Conservation (phyloP, 1,284 basidiomycete genomes). For the Singerocomus inundabilis region DNA sequence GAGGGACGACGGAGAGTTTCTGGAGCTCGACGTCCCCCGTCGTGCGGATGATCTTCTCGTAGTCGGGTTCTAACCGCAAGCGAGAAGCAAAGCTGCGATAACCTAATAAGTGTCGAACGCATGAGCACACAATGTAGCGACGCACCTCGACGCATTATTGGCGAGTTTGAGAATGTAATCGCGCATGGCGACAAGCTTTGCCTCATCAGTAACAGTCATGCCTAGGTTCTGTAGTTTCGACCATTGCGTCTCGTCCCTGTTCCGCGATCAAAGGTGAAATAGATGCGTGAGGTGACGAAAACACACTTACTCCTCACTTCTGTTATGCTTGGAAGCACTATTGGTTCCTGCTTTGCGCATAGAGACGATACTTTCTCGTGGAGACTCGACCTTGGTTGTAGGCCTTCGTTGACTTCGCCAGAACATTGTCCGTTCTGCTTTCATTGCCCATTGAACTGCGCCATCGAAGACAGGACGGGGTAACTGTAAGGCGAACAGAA, state of each 20-base stretch:
- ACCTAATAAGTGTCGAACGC: constrained; percentile 3
- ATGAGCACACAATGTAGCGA: background rate
- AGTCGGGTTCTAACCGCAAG: constrained; percentile 56
- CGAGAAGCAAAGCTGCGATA: constrained; percentile 61
- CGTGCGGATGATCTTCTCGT: constrained; percentile 64
- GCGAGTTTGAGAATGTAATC: constrained; percentile 88
- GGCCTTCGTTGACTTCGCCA: constrained; percentile 62
- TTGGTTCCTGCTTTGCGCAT: constrained; percentile 52
- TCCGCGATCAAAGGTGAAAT: background rate
- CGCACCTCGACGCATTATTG: constrained; percentile 60
- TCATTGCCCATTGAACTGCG: constrained; percentile 87
- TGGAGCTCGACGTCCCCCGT: constrained; percentile 70
- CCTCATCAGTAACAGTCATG: constrained; percentile 77
- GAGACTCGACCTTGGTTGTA: constrained; percentile 56
- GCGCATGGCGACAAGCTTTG: constrained; percentile 79
- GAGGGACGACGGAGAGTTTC: constrained; percentile 88
- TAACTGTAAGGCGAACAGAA: constrained; percentile 46
- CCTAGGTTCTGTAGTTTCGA: constrained; percentile 77
- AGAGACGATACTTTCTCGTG: constrained; percentile 64
- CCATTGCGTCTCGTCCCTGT: constrained; percentile 74
- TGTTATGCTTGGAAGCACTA: constrained; percentile 46
- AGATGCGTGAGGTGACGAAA: background rate
- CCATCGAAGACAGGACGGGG: constrained; percentile 81
- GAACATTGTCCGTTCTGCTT: constrained; percentile 69
- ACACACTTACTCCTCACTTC: constrained; percentile 70